phyloP scores from a whole-genome alignment of 2,329 filamentous ascomycete genomes.

The Hypoxylon sp. region DNA sequence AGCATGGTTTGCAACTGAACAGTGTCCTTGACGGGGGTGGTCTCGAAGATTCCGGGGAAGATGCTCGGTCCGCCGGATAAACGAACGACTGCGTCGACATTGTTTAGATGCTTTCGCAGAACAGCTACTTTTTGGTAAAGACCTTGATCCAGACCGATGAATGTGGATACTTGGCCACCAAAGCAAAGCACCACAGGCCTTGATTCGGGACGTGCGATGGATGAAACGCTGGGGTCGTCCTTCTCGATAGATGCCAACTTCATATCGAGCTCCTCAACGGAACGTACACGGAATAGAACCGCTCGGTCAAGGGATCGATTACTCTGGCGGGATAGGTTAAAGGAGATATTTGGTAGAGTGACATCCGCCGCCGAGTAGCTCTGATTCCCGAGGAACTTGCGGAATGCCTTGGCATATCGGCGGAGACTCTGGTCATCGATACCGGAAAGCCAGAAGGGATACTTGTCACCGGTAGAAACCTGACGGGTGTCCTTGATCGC shows the following conservation, averaged over 20 bases:
- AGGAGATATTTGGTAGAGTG: conserved; percentile 44
- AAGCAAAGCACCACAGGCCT: conserved; percentile 50
- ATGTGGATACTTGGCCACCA: conserved; percentile 45
- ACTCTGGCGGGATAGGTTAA: conserved; percentile 46
- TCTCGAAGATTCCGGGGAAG: conserved; percentile 46
- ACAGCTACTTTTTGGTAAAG: conserved; percentile 41
- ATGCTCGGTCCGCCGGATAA: conserved; percentile 41
- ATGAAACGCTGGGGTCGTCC: conserved; percentile 5
- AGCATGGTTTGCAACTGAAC: conserved; percentile 51
- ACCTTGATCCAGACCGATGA: conserved; percentile 44
- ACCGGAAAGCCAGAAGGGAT: conserved; percentile 31
- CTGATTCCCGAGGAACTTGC: conserved; percentile 28
- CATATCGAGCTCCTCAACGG: conserved; percentile 41
- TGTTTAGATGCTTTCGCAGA: conserved; percentile 40
- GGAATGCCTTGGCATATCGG: conserved; percentile 34
- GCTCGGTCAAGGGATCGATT: conserved; percentile 41
- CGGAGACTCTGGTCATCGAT: conserved; percentile 38
- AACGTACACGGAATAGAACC: conserved; percentile 42
- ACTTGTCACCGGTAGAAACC: conserved; percentile 6
- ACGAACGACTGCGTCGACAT: conserved; percentile 25
- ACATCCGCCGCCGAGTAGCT: conserved; percentile 31
- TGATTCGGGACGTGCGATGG: conserved; percentile 16
- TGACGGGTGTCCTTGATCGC: conserved; percentile 8
- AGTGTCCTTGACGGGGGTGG: conserved; percentile 36
- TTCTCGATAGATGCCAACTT: conserved; percentile 31